Evolutionary conservation across 495 filamentous ascomycete species (phyloP).

Genomic region (Xylaria venustula): DNA sequence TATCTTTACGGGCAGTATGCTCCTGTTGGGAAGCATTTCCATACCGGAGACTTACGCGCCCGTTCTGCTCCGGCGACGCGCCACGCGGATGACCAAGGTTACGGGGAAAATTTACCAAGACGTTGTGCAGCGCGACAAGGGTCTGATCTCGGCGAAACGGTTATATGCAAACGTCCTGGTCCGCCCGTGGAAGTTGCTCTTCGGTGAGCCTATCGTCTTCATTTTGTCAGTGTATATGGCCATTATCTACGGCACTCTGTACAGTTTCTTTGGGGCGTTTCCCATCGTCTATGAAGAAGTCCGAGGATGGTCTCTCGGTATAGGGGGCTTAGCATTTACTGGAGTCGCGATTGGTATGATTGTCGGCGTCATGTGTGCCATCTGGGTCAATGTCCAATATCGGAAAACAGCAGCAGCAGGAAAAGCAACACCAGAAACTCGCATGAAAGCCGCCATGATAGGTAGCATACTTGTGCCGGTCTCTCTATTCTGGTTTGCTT

Average conservation of each 20-base stretch:
- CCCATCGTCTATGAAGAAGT: constrained; percentile 72
- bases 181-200: constrained; percentile 73
- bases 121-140: constrained; percentile 29
- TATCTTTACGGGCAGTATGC: constrained; percentile 69
- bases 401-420: constrained; percentile 53
- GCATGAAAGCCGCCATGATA: constrained; percentile 74
- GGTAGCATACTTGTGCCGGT: constrained; percentile 48
- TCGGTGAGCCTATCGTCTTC: constrained; percentile 79
- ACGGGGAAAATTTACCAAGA: constrained; percentile 63
- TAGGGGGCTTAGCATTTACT: constrained; percentile 75
- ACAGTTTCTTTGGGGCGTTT: constrained; percentile 89
- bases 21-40: constrained; percentile 57
- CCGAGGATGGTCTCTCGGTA: constrained; percentile 69
- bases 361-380: constrained; percentile 62
- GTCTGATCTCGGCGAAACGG: no score
- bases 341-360: constrained; percentile 75
- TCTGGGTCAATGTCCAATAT: constrained; percentile 72
- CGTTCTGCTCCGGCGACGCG: constrained; percentile 69
- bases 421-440: constrained; percentile 69
- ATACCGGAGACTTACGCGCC: constrained; percentile 83
- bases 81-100: constrained; percentile 60
- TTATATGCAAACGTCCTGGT: constrained; percentile 48
- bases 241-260: constrained; percentile 79
- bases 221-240: constrained; percentile 74
- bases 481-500: constrained; percentile 62